These are phyloP conservation scores for Colletotrichum sojae DNA, from an alignment of 2,329 filamentous ascomycete species.

Conservation along the genomic window DNA sequence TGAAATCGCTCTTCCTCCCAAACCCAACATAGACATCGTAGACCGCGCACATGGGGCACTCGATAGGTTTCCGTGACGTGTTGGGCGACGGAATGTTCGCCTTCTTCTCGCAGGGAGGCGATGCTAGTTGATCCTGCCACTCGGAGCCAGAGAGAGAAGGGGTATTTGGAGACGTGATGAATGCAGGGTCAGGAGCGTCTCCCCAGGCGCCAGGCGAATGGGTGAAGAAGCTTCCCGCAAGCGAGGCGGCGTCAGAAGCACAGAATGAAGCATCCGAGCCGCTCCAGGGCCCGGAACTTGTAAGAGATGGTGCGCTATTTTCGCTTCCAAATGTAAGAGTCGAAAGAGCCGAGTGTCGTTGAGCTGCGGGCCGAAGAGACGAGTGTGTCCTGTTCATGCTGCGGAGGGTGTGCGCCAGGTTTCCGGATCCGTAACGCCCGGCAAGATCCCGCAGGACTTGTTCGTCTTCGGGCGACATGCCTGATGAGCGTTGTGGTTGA, in stretches of 20 bases:
- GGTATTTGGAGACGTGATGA: conserved; percentile 54
- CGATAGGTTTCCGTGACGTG: conserved; percentile 42
- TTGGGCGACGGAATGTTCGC: background rate
- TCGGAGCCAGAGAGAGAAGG: conserved; percentile 31
- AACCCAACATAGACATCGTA: conserved; percentile 62
- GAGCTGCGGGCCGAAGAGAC: conserved; percentile 1
- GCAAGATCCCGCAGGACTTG: conserved; percentile 24
- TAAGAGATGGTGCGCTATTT: conserved; percentile 55
- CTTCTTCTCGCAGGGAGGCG: conserved; percentile 54
- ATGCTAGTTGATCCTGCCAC: conserved; percentile 23
- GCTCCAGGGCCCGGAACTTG: conserved; percentile 51
- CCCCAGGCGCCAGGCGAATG: conserved; percentile 47
- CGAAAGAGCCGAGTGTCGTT: conserved; percentile 54
- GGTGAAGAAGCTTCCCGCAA: conserved; percentile 50
- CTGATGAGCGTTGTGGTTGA: background rate
- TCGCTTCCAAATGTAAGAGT: conserved; percentile 58
- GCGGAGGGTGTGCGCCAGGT: conserved; percentile 17
- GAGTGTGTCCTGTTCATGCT: conserved; percentile 20
- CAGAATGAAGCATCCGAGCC: conserved; percentile 57
- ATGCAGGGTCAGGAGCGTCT: conserved; percentile 53
- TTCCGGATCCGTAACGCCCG: conserved; percentile 28
- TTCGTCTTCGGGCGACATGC: conserved; percentile 31
- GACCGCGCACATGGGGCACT: conserved; percentile 62
- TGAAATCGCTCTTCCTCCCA: conserved; percentile 63
- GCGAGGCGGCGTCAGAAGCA: conserved; percentile 56